Evolutionary conservation across 1,139 yeast species (phyloP).

Genomic region (Nakaseomyces sp.): DNA sequence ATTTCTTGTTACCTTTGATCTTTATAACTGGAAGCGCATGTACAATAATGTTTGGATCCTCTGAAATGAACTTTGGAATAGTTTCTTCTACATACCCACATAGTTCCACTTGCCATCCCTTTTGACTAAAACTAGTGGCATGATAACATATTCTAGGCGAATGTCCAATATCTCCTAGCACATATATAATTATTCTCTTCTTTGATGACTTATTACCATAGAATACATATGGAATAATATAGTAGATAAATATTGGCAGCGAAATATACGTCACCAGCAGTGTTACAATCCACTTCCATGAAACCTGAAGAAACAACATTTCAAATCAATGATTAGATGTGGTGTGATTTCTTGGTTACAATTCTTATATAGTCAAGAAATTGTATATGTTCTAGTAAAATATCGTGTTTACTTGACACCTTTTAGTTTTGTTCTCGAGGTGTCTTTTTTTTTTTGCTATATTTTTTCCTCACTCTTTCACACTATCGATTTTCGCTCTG

Average conservation of each 20-base stretch:
- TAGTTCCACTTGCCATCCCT: constrained; percentile 66
- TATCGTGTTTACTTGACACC: too few relatives aligned
- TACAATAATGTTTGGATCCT: constrained; percentile 45
- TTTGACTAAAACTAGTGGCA: constrained; percentile 62
- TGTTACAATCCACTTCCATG: constrained; percentile 18
- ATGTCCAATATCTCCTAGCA: constrained; percentile 88
- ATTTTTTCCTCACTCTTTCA: too few relatives aligned
- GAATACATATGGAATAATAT: constrained; percentile 29
- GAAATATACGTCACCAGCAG: constrained; percentile 32
- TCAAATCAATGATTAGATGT: not conserved
- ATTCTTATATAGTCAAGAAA: too few relatives aligned
- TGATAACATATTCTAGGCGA: constrained; percentile 95
- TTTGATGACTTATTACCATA: constrained; percentile 32
- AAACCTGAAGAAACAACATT: not conserved
- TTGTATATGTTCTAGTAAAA: too few relatives aligned
- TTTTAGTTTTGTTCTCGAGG: too few relatives aligned
- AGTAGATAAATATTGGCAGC: constrained; percentile 33
- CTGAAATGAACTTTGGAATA: constrained; percentile 44
- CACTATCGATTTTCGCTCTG: too few relatives aligned
- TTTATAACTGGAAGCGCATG: constrained; percentile 31
- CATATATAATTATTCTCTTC: constrained; percentile 62
- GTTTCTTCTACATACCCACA: constrained; percentile 73
- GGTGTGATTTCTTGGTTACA: too few relatives aligned
- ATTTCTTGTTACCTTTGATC: constrained; percentile 4
- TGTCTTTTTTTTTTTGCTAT: too few relatives aligned